phyloP scores from a whole-genome alignment of 306 rosid species.

The Clitoria ternatea region DNA sequence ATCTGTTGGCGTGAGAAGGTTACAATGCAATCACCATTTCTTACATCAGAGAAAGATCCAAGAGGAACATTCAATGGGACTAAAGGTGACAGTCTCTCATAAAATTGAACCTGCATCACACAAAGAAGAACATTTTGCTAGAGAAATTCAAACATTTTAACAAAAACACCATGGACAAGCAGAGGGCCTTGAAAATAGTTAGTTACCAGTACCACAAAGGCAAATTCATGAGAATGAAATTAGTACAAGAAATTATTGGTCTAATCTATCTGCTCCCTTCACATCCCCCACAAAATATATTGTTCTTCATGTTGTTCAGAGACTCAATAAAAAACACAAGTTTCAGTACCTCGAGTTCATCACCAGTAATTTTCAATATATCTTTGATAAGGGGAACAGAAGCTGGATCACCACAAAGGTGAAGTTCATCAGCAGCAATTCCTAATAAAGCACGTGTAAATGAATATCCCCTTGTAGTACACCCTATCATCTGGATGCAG shows the following conservation, averaged over 20 bases:
- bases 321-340: not conserved
- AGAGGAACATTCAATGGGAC: slow-evolving; percentile 72
- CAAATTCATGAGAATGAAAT: slow-evolving; percentile 8
- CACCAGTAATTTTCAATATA: slow-evolving; percentile 70
- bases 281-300: not conserved
- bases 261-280: not conserved
- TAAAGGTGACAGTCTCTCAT: slow-evolving; percentile 86
- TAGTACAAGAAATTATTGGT: not conserved
- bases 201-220: slow-evolving; percentile 3
- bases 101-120: slow-evolving; percentile 55
- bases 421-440: slow-evolving; percentile 88
- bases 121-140: slow-evolving; percentile 2
- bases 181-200: slow-evolving; percentile 7
- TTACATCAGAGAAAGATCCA: slow-evolving; percentile 65
- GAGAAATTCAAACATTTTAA: slow-evolving; percentile 15
- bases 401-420: slow-evolving; percentile 97
- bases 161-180: slow-evolving; percentile 16
- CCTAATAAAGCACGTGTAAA: slow-evolving; percentile 93
- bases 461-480: slow-evolving; percentile 73
- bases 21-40: slow-evolving; percentile 81
- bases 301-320: not conserved
- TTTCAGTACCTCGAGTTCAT: slow-evolving; percentile 70
- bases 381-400: slow-evolving; percentile 81
- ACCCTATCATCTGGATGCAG: slow-evolving; percentile 79
- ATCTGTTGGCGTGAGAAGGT: slow-evolving; percentile 74